Percentiles rank a stretch among this genome's conserved stretches.
Evolutionary conservation across 805 yeast species (phyloP).

Genomic region (Kluyveromyces nonfermentans): DNA sequence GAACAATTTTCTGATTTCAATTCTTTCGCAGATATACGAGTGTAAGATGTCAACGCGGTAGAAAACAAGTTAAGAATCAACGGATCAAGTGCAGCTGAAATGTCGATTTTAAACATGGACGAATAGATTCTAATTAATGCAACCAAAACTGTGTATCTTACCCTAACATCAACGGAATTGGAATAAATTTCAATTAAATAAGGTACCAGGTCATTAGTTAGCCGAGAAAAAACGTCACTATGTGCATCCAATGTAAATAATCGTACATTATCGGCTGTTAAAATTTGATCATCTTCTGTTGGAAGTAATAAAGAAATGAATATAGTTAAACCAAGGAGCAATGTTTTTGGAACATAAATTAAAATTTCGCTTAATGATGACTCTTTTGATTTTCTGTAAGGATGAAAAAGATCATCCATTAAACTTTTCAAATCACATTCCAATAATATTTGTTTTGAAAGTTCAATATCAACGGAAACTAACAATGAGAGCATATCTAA

Average conservation of each 20-base stretch:
- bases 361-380: slow-evolving; percentile 54
- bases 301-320: slow-evolving; percentile 56
- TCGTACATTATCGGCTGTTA: slow-evolving; percentile 22
- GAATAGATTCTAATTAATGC: slow-evolving; percentile 44
- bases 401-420: slow-evolving; percentile 41
- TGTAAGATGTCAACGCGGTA: slow-evolving; percentile 47
- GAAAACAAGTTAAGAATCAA: slow-evolving; percentile 43
- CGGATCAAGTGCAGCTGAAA: slow-evolving; percentile 9
- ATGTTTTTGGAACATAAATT: slow-evolving; percentile 65
- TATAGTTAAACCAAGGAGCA: slow-evolving; percentile 44
- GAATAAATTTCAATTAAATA: slow-evolving; percentile 55
- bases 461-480: slow-evolving; percentile 35
- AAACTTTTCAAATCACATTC: slow-evolving; percentile 40
- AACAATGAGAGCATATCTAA: slow-evolving; percentile 36
- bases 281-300: slow-evolving; percentile 19
- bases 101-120: slow-evolving; percentile 29
- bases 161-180: slow-evolving; percentile 58
- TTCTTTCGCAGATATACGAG: slow-evolving; percentile 4
- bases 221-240: slow-evolving; percentile 21
- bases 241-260: slow-evolving; percentile 18
- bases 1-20: slow-evolving; percentile 28
- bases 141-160: slow-evolving; percentile 48
- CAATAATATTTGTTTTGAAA: slow-evolving; percentile 37
- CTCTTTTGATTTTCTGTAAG: slow-evolving; percentile 33
- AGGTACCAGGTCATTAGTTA: slow-evolving; percentile 41